A percentile compares a stretch with the other conserved stretches of the same genome.
These are phyloP conservation scores for Tuber microsphaerosporum DNA, from an alignment of 495 filamentous ascomycete species.

Conservation along the genomic window DNA sequence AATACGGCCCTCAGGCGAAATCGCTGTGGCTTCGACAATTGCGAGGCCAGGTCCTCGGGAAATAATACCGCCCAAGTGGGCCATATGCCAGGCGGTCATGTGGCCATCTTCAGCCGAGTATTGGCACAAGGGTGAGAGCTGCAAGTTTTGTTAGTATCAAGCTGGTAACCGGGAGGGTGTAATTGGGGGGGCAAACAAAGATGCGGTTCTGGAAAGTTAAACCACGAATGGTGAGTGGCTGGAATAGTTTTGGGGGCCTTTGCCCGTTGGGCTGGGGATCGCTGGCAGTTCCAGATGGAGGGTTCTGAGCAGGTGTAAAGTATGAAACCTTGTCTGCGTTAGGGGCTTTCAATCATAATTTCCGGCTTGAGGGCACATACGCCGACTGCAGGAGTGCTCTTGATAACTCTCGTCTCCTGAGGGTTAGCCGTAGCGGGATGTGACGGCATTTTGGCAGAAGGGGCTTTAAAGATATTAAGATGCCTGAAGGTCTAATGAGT, in stretches of 20 bases:
- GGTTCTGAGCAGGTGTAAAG: slow-evolving; percentile 56
- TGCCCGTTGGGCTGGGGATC: slow-evolving; percentile 41
- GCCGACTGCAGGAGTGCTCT: slow-evolving; percentile 19
- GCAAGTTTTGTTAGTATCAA: no score
- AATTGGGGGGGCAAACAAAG: slow-evolving; percentile 28
- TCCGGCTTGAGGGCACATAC: slow-evolving; percentile 10
- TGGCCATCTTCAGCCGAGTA: slow-evolving; percentile 61
- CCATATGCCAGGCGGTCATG: slow-evolving; percentile 55
- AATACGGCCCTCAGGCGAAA: slow-evolving; percentile 67
- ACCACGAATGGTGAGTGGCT: slow-evolving; percentile 59
- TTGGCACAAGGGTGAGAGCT: slow-evolving; percentile 55
- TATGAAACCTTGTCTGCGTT: slow-evolving; percentile 44
- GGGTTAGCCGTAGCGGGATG: background rate
- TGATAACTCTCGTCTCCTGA: slow-evolving; percentile 12
- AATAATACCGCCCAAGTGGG: slow-evolving; percentile 52
- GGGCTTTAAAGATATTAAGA: slow-evolving; percentile 3
- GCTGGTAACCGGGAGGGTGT: no score
- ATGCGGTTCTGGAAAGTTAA: slow-evolving; percentile 68
- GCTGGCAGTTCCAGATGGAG: slow-evolving; percentile 51
- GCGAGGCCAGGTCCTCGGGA: slow-evolving; percentile 60
- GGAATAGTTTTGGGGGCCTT: slow-evolving; percentile 57
- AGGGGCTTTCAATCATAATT: slow-evolving; percentile 5
- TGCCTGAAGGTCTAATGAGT: slow-evolving; percentile 9
- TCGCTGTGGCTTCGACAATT: slow-evolving; percentile 67
- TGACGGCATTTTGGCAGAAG: background rate